A percentile compares a stretch with the other conserved stretches of the same genome.
Evolutionary conservation across 1,139 yeast species (phyloP).

Genomic region (Candida sp.): DNA sequence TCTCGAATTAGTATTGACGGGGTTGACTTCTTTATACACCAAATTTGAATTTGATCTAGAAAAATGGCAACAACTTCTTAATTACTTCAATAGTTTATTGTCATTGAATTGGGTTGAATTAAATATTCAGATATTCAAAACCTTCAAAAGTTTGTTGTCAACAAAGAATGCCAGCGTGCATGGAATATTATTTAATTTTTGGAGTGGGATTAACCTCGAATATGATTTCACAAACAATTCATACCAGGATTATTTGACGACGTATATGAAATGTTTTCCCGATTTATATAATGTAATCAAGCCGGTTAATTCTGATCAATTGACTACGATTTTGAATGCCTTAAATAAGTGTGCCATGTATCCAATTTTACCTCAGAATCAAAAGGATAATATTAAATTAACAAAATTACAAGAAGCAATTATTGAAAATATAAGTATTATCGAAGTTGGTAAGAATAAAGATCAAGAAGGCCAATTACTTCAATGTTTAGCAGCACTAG

Average conservation of each 20-base stretch:
- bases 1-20: constrained; percentile 53
- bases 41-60: constrained; percentile 31
- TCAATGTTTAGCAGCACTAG: constrained; percentile 50
- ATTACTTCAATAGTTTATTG: constrained; percentile 40
- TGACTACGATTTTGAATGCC: constrained; percentile 29
- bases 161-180: constrained; percentile 16
- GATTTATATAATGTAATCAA: constrained; percentile 37
- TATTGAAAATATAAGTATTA: constrained; percentile 35
- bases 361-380: constrained; percentile 56
- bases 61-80: constrained; percentile 51
- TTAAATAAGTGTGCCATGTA: constrained; percentile 63
- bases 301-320: constrained; percentile 28
- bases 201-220: constrained; percentile 58
- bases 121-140: constrained; percentile 48
- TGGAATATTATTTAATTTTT: constrained; percentile 51
- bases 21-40: constrained; percentile 50
- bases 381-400: constrained; percentile 32
- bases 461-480: constrained; percentile 44
- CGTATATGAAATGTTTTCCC: constrained; percentile 49
- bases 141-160: constrained; percentile 45
- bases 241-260: constrained; percentile 57
- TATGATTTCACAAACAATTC: constrained; percentile 52
- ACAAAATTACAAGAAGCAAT: constrained; percentile 55
- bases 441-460: constrained; percentile 25
- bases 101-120: constrained; percentile 43